Evolutionary conservation across 2,329 filamentous ascomycete genomes (phyloP).

Genomic region (Venturia nashicola): DNA sequence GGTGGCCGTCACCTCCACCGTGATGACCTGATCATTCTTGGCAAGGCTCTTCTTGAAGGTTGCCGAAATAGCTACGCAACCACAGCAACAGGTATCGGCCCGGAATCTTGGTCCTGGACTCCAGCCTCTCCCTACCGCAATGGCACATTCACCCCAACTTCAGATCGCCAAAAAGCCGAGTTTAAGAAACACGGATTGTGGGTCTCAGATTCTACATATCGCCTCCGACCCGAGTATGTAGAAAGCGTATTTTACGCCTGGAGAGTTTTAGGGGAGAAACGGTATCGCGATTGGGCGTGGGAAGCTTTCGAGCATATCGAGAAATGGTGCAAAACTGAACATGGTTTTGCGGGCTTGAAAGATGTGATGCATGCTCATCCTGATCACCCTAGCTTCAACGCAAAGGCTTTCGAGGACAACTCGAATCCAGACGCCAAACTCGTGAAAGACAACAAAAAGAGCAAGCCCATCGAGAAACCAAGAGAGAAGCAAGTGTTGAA

Average conservation of each 20-base stretch:
- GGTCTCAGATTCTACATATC: slow-evolving; percentile 21
- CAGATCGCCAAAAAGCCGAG: slow-evolving; percentile 18
- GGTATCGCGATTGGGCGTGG: slow-evolving; percentile 31
- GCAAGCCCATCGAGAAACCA: background rate
- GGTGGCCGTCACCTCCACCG: slow-evolving; percentile 22
- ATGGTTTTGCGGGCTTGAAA: slow-evolving; percentile 24
- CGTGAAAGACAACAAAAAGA: background rate
- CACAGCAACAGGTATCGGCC: slow-evolving; percentile 25
- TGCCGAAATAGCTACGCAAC: slow-evolving; percentile 26
- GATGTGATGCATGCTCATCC: slow-evolving; percentile 20
- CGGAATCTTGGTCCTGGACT: slow-evolving; percentile 26
- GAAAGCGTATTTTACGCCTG: slow-evolving; percentile 29
- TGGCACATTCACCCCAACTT: slow-evolving; percentile 19
- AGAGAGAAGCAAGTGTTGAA: slow-evolving; percentile 11
- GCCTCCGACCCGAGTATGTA: slow-evolving; percentile 27
- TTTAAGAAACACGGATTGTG: slow-evolving; percentile 22
- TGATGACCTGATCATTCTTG: slow-evolving; percentile 22
- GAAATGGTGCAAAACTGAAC: slow-evolving; percentile 24
- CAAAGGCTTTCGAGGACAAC: background rate
- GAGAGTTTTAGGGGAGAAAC: slow-evolving; percentile 26
- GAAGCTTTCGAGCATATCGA: slow-evolving; percentile 27
- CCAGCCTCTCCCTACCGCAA: slow-evolving; percentile 23
- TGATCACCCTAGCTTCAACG: background rate
- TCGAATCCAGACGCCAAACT: background rate
- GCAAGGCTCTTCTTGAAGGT: slow-evolving; percentile 27